Base-by-base conservation (phyloP, 495 filamentous ascomycete species). In the Aspergillus sclerotiicarbonarius region DNA sequence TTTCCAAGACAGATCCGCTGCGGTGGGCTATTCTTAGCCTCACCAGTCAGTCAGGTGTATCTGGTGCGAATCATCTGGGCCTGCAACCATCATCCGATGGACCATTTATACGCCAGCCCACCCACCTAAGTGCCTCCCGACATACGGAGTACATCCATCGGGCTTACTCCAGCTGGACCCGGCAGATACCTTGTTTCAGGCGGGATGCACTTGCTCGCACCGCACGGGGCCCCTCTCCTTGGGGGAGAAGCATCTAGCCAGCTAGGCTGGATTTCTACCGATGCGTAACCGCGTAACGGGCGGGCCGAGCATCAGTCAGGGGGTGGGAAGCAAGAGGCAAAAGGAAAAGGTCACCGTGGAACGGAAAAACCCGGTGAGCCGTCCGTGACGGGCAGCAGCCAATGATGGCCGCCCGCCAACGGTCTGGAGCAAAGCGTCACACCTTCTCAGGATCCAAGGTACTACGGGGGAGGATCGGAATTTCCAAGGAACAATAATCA, bases 341-440 rank as follows among this genome's bases (percentile, higher is more conserved):
- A 46, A 44, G 41, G 6, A 44, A 41, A 15, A 15, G 37, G 37
- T n/a, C 37, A 25, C 47, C 47, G 47, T 50, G 47, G 47, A 50
- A 50, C 47, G 47, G 47, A 50, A 50, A 50, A 50, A 50, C 47
- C 47, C 47, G 47, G 31, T 15, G 9, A 4, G 4, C 46, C 19
- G 20, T 13, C 21, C 21, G 29, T n/a, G 10, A 49, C 10, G 6
- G n/a, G 6, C 18, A 3, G 47, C 47, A 3, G 47, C 47, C 47
- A 50, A 50, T 50, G 21, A 32, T 29, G 4, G 16, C 25, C n/a
- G 47, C 16, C 47, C 25, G 25, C 47, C 31, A 50, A 50, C 47
- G 47, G 47, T 50, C 47, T 31, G 47, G 47, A 31, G 47, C 19
- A n/a, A 46, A 13, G 46, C 43, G 43, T 49, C 46, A 49, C 46